phyloP scores from a whole-genome alignment of 176 grass and related monocot genomes.

The Puccinellia tenuiflora region DNA sequence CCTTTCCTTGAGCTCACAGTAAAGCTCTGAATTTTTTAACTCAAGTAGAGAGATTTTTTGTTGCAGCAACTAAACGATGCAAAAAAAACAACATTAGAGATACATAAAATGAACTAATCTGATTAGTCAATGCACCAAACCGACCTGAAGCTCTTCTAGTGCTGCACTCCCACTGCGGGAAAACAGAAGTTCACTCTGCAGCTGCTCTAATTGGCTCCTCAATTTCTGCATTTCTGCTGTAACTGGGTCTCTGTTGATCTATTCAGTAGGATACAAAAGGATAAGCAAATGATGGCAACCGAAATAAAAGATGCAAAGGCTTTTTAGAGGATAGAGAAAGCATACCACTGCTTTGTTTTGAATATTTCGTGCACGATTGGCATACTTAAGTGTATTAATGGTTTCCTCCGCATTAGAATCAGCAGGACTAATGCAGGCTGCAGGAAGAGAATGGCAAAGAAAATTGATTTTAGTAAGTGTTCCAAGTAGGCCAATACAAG shows the following conservation, averaged over 20 bases:
- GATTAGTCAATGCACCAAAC: not conserved
- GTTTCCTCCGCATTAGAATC: constrained; percentile 85
- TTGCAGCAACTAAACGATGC: constrained; percentile 60
- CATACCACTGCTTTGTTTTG: constrained; percentile 87
- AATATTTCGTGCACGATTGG: constrained; percentile 80
- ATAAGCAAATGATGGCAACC: constrained; percentile 11
- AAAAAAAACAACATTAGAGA: constrained; percentile 7
- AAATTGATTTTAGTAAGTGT: constrained; percentile 11
- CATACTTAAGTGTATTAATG: constrained; percentile 88
- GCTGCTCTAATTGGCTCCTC: constrained; percentile 71
- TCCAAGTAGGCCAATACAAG: not conserved
- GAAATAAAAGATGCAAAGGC: not conserved
- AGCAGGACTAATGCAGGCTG: constrained; percentile 89
- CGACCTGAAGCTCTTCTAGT: constrained; percentile 90
- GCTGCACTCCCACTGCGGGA: constrained; percentile 67
- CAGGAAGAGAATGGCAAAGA: not conserved
- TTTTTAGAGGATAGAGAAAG: not conserved
- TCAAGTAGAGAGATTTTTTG: constrained; percentile 79
- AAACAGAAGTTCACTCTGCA: constrained; percentile 80
- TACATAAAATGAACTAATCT: not conserved
- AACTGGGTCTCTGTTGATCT: constrained; percentile 88
- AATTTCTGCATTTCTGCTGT: constrained; percentile 89
- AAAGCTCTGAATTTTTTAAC: constrained; percentile 67
- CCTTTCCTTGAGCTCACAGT: constrained; percentile 64
- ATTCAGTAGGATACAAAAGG: constrained; percentile 13